Evolutionary conservation across 768 basidiomycete genomes (phyloP).

Genomic region (Lactarius tabidus): DNA sequence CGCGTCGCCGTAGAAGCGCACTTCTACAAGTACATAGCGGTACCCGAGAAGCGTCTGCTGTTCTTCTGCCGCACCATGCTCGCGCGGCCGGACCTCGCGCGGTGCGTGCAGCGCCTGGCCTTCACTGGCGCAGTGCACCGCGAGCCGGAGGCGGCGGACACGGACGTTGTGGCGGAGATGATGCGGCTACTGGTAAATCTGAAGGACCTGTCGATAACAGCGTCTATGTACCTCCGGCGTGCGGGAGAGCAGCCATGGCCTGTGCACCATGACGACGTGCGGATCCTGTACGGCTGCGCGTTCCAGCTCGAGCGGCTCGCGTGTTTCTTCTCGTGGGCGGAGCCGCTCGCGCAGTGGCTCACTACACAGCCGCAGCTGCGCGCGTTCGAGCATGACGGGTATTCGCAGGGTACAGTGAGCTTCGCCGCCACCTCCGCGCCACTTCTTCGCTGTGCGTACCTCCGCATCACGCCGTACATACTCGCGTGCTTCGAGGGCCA

Average conservation of each 20-base stretch:
- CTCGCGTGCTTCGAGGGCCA: constrained; percentile 12
- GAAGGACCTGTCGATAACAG: constrained; percentile 18
- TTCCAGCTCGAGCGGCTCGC: constrained; percentile 20
- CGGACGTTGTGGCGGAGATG: constrained; percentile 3
- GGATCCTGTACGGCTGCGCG: constrained; percentile 9
- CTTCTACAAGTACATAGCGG: constrained; percentile 15
- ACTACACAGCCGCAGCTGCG: constrained; percentile 16
- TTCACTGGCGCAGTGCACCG: constrained; percentile 19
- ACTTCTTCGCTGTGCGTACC: constrained; percentile 1
- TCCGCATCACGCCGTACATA: constrained; percentile 19
- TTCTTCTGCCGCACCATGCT: constrained; percentile 21
- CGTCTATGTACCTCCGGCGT: neutral
- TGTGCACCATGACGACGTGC: constrained; percentile 8
- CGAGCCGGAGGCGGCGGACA: constrained; percentile 9
- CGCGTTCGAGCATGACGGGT: constrained; percentile 18
- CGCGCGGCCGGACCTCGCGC: constrained; percentile 22
- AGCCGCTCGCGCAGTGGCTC: constrained; percentile 13
- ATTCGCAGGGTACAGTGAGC: neutral
- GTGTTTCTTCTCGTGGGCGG: constrained; percentile 13
- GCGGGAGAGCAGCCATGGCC: constrained; percentile 8
- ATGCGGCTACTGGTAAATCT: constrained; percentile 19
- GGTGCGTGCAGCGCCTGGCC: constrained; percentile 14
- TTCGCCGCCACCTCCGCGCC: neutral
- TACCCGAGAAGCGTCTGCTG: constrained; percentile 14
- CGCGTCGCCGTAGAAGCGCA: constrained; percentile 10